Evolutionary conservation across 306 rosid species (phyloP).

Genomic region (Cicer cuneatum): DNA sequence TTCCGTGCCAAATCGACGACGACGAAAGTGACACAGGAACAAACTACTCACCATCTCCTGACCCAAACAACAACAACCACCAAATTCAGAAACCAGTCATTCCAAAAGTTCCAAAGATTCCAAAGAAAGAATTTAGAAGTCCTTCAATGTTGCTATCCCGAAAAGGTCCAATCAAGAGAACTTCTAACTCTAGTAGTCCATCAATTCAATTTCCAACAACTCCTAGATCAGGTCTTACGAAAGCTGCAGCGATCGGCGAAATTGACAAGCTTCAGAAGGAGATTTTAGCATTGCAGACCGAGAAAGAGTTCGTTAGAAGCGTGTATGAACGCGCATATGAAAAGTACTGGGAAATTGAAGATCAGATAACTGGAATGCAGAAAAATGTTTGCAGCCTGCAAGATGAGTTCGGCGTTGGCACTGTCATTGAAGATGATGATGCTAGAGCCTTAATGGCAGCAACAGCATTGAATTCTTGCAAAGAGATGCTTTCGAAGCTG

Average conservation of each 20-base stretch:
- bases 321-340: constrained; percentile 69
- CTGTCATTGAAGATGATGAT: constrained; percentile 71
- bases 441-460: constrained; percentile 84
- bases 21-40: constrained; percentile 51
- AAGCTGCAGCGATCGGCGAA: constrained; percentile 64
- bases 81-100: constrained; percentile 36
- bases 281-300: constrained; percentile 76
- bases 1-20: constrained; percentile 61
- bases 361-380: constrained; percentile 61
- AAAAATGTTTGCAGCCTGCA: constrained; percentile 68
- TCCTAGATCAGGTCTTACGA: constrained; percentile 60
- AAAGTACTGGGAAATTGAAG: constrained; percentile 82
- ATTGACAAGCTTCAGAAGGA: constrained; percentile 80
- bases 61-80: constrained; percentile 17
- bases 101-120: constrained; percentile 69
- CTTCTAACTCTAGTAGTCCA: constrained; percentile 34
- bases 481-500: constrained; percentile 64
- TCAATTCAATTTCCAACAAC: constrained; percentile 34
- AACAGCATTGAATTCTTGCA: constrained; percentile 81
- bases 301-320: constrained; percentile 95
- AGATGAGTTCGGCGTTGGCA: constrained; percentile 81
- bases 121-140: constrained; percentile 60
- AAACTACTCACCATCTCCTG: constrained; percentile 42
- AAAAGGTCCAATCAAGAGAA: constrained; percentile 51
- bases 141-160: constrained; percentile 61